Base-by-base conservation (phyloP, 2,329 filamentous ascomycete species). In the Cryphonectria radicalis region DNA sequence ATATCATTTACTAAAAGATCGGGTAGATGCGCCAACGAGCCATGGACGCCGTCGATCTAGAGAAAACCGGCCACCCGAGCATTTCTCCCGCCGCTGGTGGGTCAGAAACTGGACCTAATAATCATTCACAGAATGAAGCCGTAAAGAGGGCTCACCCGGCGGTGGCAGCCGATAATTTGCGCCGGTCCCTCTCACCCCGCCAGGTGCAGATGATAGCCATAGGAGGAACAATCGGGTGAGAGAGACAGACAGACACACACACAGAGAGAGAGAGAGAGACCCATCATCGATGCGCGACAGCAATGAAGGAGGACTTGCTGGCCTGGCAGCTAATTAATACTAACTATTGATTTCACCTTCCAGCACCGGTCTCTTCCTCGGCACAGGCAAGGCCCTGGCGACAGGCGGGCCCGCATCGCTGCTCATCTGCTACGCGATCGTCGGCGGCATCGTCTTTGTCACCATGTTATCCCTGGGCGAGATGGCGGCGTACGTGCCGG, bases 201-300 rank as follows among this genome's bases (percentile, higher is more conserved):
- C 89, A 91, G 77, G 87, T 91, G 14, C 89, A 91, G 80, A 91
- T 91, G 88, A 90, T 91, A 73, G 90, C 89, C 60, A 87, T 89
- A 65, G 87, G 85, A 28, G 87, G 87, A 50, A 89, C 86, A 1
- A 89, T 89, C 63, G 87, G 55, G 55, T 43, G 42, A 46, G 66
- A 19, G 32, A 32, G 4, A 32, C 32, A 32, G 3, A 32, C 32
- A 32, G 3, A 32, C n/a, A n/a, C n/a, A n/a, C n/a, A n/a, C n/a
- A n/a, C 32, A 32, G 3, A 32, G 1, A 32, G 32, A 32, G 32
- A 32, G 32, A 32, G 32, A 32, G 32, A 32, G 28, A n/a, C 43
- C 14, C 46, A 22, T 32, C 32, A 2, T 32, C 46, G 46, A 50
- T n/a, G 43, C 43, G 43, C 43, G 43, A 50, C 22, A 32, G 32